Conservation (phyloP, 352 stramenopile species). For the Pythium utonaiense region DNA sequence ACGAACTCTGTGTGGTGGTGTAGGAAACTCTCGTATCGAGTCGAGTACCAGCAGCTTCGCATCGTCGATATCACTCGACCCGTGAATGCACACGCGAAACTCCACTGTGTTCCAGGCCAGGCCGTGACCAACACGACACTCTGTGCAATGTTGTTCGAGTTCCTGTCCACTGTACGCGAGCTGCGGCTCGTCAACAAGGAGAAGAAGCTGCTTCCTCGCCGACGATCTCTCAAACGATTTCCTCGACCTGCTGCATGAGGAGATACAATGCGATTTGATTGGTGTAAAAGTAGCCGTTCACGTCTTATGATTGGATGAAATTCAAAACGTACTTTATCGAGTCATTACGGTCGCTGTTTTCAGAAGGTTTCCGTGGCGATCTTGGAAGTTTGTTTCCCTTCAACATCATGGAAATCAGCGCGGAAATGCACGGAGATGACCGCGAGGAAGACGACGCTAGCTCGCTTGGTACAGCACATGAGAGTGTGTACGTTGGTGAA, state of each 20-base stretch:
- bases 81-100: background rate
- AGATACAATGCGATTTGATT: background rate
- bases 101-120: background rate
- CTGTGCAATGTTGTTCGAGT: conserved; percentile 35
- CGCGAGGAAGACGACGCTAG: background rate
- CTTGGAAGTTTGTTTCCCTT: conserved; percentile 1
- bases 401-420: conserved; percentile 8
- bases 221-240: background rate
- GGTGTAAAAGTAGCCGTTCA: too few relatives aligned
- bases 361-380: conserved; percentile 19
- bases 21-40: conserved; percentile 23
- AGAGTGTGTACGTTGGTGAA: background rate
- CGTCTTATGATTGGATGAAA: background rate
- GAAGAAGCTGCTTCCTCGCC: conserved; percentile 58
- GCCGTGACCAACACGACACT: conserved; percentile 19
- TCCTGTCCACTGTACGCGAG: conserved; percentile 78
- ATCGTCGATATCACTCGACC: conserved; percentile 19
- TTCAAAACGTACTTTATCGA: background rate
- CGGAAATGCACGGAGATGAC: conserved; percentile 7
- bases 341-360: background rate
- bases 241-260: background rate
- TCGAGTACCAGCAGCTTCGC: conserved; percentile 16
- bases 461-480: background rate
- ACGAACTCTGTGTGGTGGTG: background rate
- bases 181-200: conserved; percentile 68